Evolutionary conservation across 495 filamentous ascomycete species (phyloP), one percentile per base, ranked within the genome.

Genomic region (Bathelium albidoporum): DNA sequence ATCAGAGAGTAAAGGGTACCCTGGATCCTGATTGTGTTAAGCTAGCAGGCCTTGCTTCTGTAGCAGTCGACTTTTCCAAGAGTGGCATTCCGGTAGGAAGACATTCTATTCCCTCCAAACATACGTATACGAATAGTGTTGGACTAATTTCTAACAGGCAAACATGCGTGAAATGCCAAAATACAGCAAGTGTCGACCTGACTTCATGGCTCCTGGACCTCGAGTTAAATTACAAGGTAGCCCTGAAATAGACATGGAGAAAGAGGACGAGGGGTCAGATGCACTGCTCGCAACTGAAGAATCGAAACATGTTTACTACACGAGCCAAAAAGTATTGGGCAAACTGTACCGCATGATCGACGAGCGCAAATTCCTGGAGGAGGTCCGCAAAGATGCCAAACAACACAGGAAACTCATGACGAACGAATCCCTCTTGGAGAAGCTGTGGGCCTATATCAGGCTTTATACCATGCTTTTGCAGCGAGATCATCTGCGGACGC

Each of bases 51-150:
- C 72, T 94, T 69, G 85, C 87, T 61, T 94, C 89, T 0, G 85
- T 78, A 0, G 89, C 88, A 0, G 90, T 95, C 1, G 90, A 95
- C 71, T 95, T 87, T 66, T 88, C 85, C 1, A 94, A 95, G 70
- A 85, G 87, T 0, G 90, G 90, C 0, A 82, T 84, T 31, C 80
- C 86, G 0, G 89, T 91, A 20, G 2, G 59, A 20, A 24, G 20
- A 49, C 20, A 41, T 10, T 18, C 44, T 18, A 10, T 18, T n/a
- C 44, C 0, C 20, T 16, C 5, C 20, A 18, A 5, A 49, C 70
- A 79, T 60, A 58, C 62, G 9, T 41, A 10, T 18, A n/a, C 20
- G 20, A 49, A n/a, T 39, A 22, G 12, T 11, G 18, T 26, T 55
- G 64, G 5, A 59, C 16, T 65, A 22, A 31, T 44, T 45, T 32